Percentiles rank a stretch among this genome's conserved stretches.
Evolutionary conservation across 2,329 filamentous ascomycete species (phyloP).

Genomic region (Aspergillus pseudonomiae): DNA sequence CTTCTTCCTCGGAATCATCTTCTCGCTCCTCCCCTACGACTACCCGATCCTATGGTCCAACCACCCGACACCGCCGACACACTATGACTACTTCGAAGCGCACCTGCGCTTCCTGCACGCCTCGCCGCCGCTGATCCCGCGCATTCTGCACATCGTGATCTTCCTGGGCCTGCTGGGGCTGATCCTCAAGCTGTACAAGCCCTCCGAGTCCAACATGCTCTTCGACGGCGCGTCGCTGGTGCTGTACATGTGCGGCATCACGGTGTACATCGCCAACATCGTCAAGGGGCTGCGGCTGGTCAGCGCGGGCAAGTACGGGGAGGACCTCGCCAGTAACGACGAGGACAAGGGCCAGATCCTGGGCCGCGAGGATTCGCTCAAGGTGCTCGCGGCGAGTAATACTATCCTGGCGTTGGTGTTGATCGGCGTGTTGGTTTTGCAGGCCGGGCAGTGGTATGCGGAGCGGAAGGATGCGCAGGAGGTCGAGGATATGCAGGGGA

Average conservation of each 20-base stretch:
- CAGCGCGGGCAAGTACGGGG: slow-evolving; percentile 69
- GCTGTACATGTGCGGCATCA: slow-evolving; percentile 80
- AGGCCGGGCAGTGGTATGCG: slow-evolving; percentile 98
- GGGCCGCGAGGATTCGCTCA: slow-evolving; percentile 83
- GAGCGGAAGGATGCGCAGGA: slow-evolving; percentile 90
- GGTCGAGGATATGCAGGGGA: slow-evolving; percentile 62
- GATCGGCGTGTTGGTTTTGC: slow-evolving; percentile 86
- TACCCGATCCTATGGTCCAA: slow-evolving; percentile 53
- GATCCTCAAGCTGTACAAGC: slow-evolving; percentile 91
- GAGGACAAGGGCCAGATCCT: slow-evolving; percentile 69
- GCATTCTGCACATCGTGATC: slow-evolving; percentile 92
- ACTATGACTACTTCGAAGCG: slow-evolving; percentile 82
- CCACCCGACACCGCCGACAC: slow-evolving; percentile 51
- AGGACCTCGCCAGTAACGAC: slow-evolving; percentile 38
- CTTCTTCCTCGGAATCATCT: slow-evolving; percentile 98
- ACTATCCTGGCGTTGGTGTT: slow-evolving; percentile 93
- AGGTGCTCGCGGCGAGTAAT: slow-evolving; percentile 90
- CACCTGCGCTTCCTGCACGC: slow-evolving; percentile 91
- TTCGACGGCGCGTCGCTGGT: slow-evolving; percentile 79
- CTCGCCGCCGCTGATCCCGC: slow-evolving; percentile 86
- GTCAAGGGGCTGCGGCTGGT: slow-evolving; percentile 90
- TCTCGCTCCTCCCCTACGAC: slow-evolving; percentile 91
- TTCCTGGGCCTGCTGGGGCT: slow-evolving; percentile 86
- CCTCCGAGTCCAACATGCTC: slow-evolving; percentile 90
- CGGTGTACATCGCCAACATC: slow-evolving; percentile 94